Conservation (phyloP, 805 yeast species). For the Citeromyces matritensis region DNA sequence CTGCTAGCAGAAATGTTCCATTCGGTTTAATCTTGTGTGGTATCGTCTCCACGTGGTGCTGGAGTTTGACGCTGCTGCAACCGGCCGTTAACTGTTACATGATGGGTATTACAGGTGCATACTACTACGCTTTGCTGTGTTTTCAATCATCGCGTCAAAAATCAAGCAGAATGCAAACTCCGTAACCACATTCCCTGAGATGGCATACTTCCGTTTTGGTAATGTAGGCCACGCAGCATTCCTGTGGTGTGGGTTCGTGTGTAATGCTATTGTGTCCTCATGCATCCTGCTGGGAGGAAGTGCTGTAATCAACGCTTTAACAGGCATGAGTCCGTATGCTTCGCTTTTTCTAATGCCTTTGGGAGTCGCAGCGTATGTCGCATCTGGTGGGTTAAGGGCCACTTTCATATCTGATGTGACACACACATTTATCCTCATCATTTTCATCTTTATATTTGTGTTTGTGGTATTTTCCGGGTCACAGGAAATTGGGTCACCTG, state of each 20-base stretch:
- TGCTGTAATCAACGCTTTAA: slow-evolving; percentile 7
- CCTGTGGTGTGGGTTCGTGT: slow-evolving; percentile 11
- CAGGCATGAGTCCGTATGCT: slow-evolving; percentile 10
- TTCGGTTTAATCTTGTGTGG: slow-evolving; percentile 8
- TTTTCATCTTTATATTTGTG: slow-evolving; percentile 14
- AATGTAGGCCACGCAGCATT: slow-evolving; percentile 13
- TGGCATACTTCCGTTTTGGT: slow-evolving; percentile 15
- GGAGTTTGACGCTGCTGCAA: slow-evolving; percentile 13
- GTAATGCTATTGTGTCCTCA: slow-evolving; percentile 6
- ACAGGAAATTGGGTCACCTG: slow-evolving; percentile 14
- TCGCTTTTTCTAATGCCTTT: slow-evolving; percentile 12
- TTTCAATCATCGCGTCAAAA: slow-evolving; percentile 12
- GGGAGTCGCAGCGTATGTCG: slow-evolving; percentile 14
- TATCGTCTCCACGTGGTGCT: slow-evolving; percentile 14
- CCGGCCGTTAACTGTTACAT: slow-evolving; percentile 10
- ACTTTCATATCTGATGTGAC: slow-evolving; percentile 17
- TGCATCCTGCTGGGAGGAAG: slow-evolving; percentile 9
- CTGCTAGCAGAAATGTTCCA: slow-evolving; percentile 7
- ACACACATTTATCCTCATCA: slow-evolving; percentile 17
- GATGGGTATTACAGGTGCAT: slow-evolving; percentile 11
- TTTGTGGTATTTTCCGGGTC: slow-evolving; percentile 14
- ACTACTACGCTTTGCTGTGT: slow-evolving; percentile 13
- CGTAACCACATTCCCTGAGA: slow-evolving; percentile 14
- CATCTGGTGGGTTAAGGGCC: slow-evolving; percentile 17
- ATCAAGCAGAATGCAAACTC: slow-evolving; percentile 12